Evolutionary conservation across 768 basidiomycete genomes (phyloP), one percentile per base, ranked within the genome.

Genomic region (Pluteus cervinus): DNA sequence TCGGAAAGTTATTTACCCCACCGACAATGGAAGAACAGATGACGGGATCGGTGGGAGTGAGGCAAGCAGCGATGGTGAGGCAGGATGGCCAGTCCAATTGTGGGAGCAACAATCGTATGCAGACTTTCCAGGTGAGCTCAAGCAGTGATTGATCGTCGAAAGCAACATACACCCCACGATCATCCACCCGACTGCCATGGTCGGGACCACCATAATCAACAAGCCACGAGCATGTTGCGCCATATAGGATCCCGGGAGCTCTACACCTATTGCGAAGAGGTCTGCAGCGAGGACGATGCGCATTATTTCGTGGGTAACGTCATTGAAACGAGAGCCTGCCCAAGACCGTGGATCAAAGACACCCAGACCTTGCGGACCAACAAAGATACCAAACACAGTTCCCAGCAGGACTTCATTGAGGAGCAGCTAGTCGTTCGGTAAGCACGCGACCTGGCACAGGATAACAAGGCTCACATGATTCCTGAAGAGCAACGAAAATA

Each of bases 381-480:
- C 73, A 33, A 77, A 43, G 29, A 78, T 57, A 4, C 76, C 75
- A 40, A 80, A 81, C 0, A 70, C 69, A 0, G 91, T 93, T 2
- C 90, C 92, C 17, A 96, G 79, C 21, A 93, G 81, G 24, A 94
- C 92, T 67, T 99, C 94, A 48, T 91, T 96, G 46, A 96, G 76
- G 52, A 84, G 96, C 4, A 94, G 51, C 76, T 88, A 35, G n/a
- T n/a, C n/a, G n/a, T n/a, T n/a, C n/a, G n/a, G n/a, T n/a, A n/a
- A n/a, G n/a, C n/a, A n/a, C n/a, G n/a, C n/a, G n/a, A n/a, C n/a
- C n/a, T n/a, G n/a, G n/a, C n/a, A n/a, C n/a, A n/a, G n/a, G n/a
- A n/a, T n/a, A n/a, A n/a, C n/a, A n/a, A n/a, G n/a, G n/a, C n/a
- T n/a, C n/a, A n/a, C n/a, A n/a, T n/a, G n/a, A n/a, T n/a, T n/a